phyloP scores from a whole-genome alignment of 139 green algal genomes.

The Spirogloea muscicola region DNA sequence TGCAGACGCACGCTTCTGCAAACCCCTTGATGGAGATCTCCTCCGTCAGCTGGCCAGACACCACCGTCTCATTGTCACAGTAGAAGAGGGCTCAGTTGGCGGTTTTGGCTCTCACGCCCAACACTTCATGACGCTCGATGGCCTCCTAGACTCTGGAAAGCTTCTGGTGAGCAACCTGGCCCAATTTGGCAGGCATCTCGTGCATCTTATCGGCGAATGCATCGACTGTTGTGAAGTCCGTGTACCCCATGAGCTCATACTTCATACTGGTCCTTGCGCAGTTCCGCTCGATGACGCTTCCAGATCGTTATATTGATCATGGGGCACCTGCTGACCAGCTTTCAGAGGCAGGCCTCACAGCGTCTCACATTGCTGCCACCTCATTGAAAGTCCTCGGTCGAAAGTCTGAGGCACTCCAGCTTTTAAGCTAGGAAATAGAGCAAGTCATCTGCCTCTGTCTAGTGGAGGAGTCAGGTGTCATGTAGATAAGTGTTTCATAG shows the following conservation, averaged over 20 bases:
- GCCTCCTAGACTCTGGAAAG: conserved; percentile 80
- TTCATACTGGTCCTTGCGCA: too few relatives aligned
- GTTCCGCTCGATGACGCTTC: conserved; percentile 83
- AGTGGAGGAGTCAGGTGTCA: too few relatives aligned
- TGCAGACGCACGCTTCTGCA: conserved; percentile 96
- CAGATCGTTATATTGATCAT: conserved; percentile 91
- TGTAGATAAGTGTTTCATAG: too few relatives aligned
- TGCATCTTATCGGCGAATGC: too few relatives aligned
- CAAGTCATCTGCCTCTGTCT: too few relatives aligned
- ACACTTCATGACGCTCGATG: conserved; percentile 81
- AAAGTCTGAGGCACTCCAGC: conserved; percentile 28
- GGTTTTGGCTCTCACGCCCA: conserved; percentile 84
- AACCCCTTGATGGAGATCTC: conserved; percentile 89
- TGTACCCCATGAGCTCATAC: too few relatives aligned
- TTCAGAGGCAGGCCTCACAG: conserved; percentile 78
- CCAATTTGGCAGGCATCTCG: too few relatives aligned
- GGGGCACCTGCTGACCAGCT: conserved; percentile 84
- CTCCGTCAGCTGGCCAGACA: conserved; percentile 68
- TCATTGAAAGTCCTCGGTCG: conserved; percentile 69
- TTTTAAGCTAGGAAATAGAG: too few relatives aligned
- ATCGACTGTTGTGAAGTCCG: too few relatives aligned
- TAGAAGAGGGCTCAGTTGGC: conserved; percentile 95
- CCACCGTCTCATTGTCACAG: conserved; percentile 85
- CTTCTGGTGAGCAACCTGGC: conserved; percentile 76
- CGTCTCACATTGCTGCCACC: conserved; percentile 82